Conservation (phyloP, 768 basidiomycete genomes). For the Plicaturopsis crispa region DNA sequence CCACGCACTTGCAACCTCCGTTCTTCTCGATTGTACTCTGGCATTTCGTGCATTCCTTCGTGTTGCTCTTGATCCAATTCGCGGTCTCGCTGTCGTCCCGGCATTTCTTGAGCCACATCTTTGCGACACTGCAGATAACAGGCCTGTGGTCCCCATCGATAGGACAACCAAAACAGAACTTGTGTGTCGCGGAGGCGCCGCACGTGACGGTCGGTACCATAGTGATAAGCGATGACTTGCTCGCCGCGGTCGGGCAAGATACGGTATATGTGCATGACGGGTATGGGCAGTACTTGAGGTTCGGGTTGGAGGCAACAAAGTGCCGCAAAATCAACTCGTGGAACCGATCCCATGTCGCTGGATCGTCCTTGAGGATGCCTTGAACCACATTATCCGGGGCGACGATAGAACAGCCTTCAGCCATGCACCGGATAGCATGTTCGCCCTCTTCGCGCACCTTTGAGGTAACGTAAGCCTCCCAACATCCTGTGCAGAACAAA, state of each 20-base stretch:
- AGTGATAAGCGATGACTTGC: slow-evolving; percentile 63
- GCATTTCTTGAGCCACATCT: slow-evolving; percentile 96
- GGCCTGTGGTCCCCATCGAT: slow-evolving; percentile 89
- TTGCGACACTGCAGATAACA: slow-evolving; percentile 80
- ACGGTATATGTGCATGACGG: slow-evolving; percentile 94
- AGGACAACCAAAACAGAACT: slow-evolving; percentile 93
- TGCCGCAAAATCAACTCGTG: slow-evolving; percentile 83
- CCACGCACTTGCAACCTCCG: slow-evolving; percentile 95
- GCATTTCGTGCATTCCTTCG: slow-evolving; percentile 95
- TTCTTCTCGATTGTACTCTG: slow-evolving; percentile 99
- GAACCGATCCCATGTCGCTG: slow-evolving; percentile 58
- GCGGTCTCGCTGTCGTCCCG: slow-evolving; percentile 96
- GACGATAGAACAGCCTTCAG: slow-evolving; percentile 61
- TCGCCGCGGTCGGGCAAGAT: slow-evolving; percentile 76
- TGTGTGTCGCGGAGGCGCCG: slow-evolving; percentile 48
- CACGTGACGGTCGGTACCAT: slow-evolving; percentile 89
- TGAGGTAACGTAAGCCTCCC: slow-evolving; percentile 69
- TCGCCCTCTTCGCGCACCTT: slow-evolving; percentile 85
- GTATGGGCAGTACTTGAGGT: slow-evolving; percentile 91
- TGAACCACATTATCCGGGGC: slow-evolving; percentile 58
- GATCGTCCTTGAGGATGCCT: slow-evolving; percentile 45
- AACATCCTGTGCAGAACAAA: slow-evolving; percentile 76
- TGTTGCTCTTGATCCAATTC: slow-evolving; percentile 99
- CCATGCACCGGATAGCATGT: slow-evolving; percentile 70
- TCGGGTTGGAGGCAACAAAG: slow-evolving; percentile 78